Evolutionary conservation across 176 grass and related monocot genomes (phyloP).

Genomic region (Themeda triandra): DNA sequence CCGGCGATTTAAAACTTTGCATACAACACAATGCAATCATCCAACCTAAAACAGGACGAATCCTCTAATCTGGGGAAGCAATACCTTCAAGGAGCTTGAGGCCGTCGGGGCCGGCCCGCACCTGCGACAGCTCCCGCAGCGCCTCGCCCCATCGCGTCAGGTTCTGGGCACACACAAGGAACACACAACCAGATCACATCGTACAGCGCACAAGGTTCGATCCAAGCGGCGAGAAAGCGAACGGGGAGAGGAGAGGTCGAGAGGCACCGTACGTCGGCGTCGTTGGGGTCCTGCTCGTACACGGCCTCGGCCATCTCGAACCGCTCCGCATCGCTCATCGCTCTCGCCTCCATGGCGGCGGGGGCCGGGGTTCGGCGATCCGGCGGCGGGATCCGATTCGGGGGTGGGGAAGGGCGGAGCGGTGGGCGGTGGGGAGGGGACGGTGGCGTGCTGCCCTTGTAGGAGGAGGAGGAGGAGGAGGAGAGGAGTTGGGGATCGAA

Average conservation of each 20-base stretch:
- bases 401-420: no score
- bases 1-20: no score
- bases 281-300: slow-evolving; percentile 57
- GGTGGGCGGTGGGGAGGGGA: no score
- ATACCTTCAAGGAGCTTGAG: slow-evolving; percentile 59
- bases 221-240: neutral
- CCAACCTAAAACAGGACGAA: neutral
- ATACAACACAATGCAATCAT: no score
- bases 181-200: slow-evolving; percentile 3
- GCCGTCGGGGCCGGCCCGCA: slow-evolving; percentile 41
- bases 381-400: slow-evolving; percentile 34
- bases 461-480: no score
- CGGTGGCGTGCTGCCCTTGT: no score
- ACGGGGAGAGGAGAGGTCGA: neutral
- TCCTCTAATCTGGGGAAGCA: neutral
- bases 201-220: neutral
- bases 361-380: neutral
- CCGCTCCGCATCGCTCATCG: slow-evolving; percentile 55
- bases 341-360: slow-evolving; percentile 48
- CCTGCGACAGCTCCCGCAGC: slow-evolving; percentile 72
- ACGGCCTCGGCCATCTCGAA: slow-evolving; percentile 58
- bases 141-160: slow-evolving; percentile 77
- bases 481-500: no score
- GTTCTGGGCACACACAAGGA: slow-evolving; percentile 37
- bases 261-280: slow-evolving; percentile 56